A percentile compares a stretch with the other conserved stretches of the same genome.
Conservation (phyloP, 306 rosid genomes). For the Cucumis melo region DNA sequence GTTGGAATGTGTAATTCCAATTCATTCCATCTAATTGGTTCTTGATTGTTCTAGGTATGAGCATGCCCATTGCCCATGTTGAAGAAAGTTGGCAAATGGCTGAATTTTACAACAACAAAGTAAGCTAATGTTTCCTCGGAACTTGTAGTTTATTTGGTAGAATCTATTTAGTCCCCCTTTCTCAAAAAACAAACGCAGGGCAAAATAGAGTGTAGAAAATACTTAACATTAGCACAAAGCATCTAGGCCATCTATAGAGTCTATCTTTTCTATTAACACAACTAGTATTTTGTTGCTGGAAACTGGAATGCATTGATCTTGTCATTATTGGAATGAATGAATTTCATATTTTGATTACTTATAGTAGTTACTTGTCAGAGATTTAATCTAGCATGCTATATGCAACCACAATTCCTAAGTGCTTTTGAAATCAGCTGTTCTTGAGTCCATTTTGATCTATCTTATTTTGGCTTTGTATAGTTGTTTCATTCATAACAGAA, state of each 20-base stretch:
- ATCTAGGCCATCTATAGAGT: background rate
- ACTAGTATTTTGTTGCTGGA: background rate
- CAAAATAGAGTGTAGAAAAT: background rate
- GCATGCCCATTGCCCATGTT: slow-evolving; percentile 95
- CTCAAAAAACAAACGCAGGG: background rate
- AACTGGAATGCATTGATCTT: background rate
- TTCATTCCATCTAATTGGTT: slow-evolving; percentile 7
- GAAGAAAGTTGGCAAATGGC: slow-evolving; percentile 99
- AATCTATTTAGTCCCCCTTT: background rate
- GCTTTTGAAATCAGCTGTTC: background rate
- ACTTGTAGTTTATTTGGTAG: slow-evolving; percentile 9
- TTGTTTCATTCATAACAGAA: background rate
- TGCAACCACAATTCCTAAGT: background rate
- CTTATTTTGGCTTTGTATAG: background rate
- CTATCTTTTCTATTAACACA: background rate
- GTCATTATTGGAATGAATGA: background rate
- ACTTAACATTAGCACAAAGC: background rate
- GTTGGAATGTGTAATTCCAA: background rate
- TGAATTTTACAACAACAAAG: slow-evolving; percentile 97
- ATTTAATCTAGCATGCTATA: background rate
- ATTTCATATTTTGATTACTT: background rate
- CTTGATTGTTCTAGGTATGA: slow-evolving; percentile 60
- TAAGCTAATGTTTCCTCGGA: slow-evolving; percentile 20
- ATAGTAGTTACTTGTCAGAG: background rate
- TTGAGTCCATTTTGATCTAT: background rate